phyloP scores from a whole-genome alignment of 1,139 yeast genomes.

The Pichia sp. region DNA sequence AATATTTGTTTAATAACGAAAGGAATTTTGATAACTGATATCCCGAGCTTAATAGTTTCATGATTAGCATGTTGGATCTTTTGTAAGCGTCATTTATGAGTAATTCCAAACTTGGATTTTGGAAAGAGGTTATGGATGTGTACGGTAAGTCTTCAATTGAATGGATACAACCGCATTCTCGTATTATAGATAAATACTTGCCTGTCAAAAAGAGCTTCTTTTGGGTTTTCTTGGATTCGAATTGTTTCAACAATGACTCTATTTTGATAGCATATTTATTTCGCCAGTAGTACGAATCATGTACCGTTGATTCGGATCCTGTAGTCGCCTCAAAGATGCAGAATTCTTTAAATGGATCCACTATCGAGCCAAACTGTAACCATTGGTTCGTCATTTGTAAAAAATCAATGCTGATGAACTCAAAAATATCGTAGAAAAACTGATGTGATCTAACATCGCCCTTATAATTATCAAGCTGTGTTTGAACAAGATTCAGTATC shows the following conservation, averaged over 20 bases:
- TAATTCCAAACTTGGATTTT: slow-evolving; percentile 50
- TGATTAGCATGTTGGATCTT: slow-evolving; percentile 61
- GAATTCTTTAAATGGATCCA: slow-evolving; percentile 82
- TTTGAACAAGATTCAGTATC: slow-evolving; percentile 54
- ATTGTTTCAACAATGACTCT: slow-evolving; percentile 69
- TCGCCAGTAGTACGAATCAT: slow-evolving; percentile 46
- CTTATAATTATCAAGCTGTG: slow-evolving; percentile 43
- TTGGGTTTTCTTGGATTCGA: slow-evolving; percentile 47
- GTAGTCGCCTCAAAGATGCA: slow-evolving; percentile 38
- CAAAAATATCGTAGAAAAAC: slow-evolving; percentile 46
- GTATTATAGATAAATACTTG: slow-evolving; percentile 67
- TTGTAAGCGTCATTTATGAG: slow-evolving; percentile 56
- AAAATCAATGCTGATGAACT: slow-evolving; percentile 56
- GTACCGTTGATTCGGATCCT: not conserved
- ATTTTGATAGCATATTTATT: slow-evolving; percentile 67
- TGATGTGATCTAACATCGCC: slow-evolving; percentile 58
- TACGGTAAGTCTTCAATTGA: slow-evolving; percentile 1
- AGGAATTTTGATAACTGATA: slow-evolving; percentile 45
- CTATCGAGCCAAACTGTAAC: slow-evolving; percentile 66
- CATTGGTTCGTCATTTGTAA: slow-evolving; percentile 65
- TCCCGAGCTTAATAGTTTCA: slow-evolving; percentile 47
- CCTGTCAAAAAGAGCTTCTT: slow-evolving; percentile 74
- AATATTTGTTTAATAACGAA: slow-evolving; percentile 42
- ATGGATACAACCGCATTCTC: slow-evolving; percentile 38
- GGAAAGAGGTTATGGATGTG: slow-evolving; percentile 30